Evolutionary conservation across 768 basidiomycete genomes (phyloP), one percentile per base, ranked within the genome.

Genomic region (Tephrocybe rancida): DNA sequence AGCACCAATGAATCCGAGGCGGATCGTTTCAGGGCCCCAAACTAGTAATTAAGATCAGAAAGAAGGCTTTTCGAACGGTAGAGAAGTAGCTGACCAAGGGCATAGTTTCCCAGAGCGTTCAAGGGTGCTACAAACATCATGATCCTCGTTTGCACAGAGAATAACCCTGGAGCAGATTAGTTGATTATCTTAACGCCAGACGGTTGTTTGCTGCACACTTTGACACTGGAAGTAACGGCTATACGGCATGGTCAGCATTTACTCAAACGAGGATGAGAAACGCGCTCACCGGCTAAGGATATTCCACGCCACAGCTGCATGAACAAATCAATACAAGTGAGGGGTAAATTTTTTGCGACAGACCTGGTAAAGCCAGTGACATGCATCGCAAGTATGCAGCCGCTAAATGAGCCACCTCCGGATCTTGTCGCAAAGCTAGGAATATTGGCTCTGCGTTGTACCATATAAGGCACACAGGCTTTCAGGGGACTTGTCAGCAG

Each of bases 1-100:
- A 3, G 95, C 95, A 13, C 95, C 95, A 44, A 89, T 83, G 72
- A 92, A 98, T 1, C 95, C 95, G 2, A 98, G 73, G 11, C 88
- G 77, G 52, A 96, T 72, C 2, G 83, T 73, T 43, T 80, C 73
- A 0, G 92, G 92, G 1, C 92, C 92, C 90, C 90, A 92, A 0
- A 95, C 90, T 76, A n/a, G 32, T 27, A 27, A 10, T 32, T 24
- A n/a, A 18, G 2, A 16, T 34, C 30, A 25, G 22, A 24, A 10
- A 16, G 0, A 24, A 25, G 34, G n/a, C 3, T 19, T 9, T 35
- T 6, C 35, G 5, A 30, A 37, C 11, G 13, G 44, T 9, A 19
- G 29, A 34, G 18, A 22, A 43, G 19, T 61, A 22, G 26, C 44
- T 21, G 0, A 89, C 89, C 92, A n/a, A 98, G 83, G 2, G 89